Conservation (phyloP, 495 filamentous ascomycete species). For the Podospora conica region DNA sequence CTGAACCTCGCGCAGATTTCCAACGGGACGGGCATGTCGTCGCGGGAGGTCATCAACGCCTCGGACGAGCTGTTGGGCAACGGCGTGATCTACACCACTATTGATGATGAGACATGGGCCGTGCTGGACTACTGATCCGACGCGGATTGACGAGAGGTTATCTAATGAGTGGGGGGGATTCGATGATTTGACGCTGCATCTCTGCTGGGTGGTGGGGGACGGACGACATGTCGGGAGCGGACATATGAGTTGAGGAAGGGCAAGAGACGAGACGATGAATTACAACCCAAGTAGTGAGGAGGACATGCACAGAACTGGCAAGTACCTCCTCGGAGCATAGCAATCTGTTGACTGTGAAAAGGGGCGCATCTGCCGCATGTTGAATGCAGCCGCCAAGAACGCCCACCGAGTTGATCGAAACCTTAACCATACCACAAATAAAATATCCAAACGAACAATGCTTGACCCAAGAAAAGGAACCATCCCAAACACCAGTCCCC, state of each 20-base stretch:
- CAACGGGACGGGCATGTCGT: constrained; percentile 51
- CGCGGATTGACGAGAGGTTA: neutral
- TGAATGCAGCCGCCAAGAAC: neutral
- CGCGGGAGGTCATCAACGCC: constrained; percentile 63
- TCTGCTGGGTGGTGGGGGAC: too few species aligned
- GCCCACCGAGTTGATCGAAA: constrained; percentile 8
- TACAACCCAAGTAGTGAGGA: neutral
- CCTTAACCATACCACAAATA: neutral
- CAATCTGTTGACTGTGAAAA: neutral
- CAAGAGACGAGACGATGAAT: neutral
- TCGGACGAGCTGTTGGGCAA: constrained; percentile 68
- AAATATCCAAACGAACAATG: neutral
- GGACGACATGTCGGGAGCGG: neutral
- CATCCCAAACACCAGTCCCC: neutral
- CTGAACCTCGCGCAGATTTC: constrained; percentile 72
- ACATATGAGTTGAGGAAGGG: neutral
- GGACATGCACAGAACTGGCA: neutral
- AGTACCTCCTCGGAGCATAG: neutral
- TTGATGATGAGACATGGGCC: constrained; percentile 81
- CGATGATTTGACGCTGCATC: neutral
- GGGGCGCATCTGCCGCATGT: neutral
- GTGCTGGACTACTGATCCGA: constrained; percentile 52
- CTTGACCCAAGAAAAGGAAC: neutral
- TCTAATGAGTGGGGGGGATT: neutral
- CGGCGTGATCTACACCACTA: constrained; percentile 80